These are phyloP conservation scores for Pseudozyma thailandica DNA, from an alignment of 1,284 basidiomycete species.

Conservation along the genomic window DNA sequence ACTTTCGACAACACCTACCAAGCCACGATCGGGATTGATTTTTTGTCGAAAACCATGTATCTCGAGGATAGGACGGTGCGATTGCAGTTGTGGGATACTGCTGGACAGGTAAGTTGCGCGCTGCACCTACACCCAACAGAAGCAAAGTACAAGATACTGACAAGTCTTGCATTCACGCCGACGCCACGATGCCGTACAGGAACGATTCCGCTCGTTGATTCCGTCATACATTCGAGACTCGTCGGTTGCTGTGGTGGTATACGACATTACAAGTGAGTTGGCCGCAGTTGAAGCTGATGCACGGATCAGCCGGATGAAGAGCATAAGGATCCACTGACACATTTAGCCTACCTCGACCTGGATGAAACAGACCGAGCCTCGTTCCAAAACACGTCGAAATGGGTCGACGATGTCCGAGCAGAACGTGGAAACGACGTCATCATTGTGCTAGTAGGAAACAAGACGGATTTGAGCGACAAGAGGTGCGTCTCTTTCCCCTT, in stretches of 20 bases:
- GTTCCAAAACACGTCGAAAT: conserved; percentile 96
- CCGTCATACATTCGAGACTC: conserved; percentile 99
- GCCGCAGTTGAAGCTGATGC: too few relatives aligned
- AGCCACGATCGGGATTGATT: conserved; percentile 99
- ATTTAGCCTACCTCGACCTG: too few relatives aligned
- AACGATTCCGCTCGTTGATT: conserved; percentile 96
- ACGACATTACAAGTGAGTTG: conserved; percentile 97
- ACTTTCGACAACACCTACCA: conserved; percentile 99
- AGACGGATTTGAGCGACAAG: conserved; percentile 79
- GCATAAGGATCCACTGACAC: too few relatives aligned
- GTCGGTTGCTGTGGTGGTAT: conserved; percentile 96
- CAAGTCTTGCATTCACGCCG: background rate
- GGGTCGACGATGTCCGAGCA: conserved; percentile 99
- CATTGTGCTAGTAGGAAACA: conserved; percentile 98
- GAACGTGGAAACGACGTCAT: conserved; percentile 98
- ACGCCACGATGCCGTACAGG: conserved; percentile 80
- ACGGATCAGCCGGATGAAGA: too few relatives aligned
- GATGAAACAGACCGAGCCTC: conserved; percentile 79
- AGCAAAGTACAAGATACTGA: too few relatives aligned
- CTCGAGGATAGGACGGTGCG: conserved; percentile 97
- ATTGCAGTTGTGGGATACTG: conserved; percentile 94
- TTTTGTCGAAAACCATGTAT: conserved; percentile 99
- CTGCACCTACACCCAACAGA: too few relatives aligned
- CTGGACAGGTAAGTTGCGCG: conserved; percentile 78
- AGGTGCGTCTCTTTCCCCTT: conserved; percentile 32